A percentile compares a stretch with the other conserved stretches of the same genome.
Conservation (phyloP, 352 stramenopile species). For the Phytophthora pluvialis region DNA sequence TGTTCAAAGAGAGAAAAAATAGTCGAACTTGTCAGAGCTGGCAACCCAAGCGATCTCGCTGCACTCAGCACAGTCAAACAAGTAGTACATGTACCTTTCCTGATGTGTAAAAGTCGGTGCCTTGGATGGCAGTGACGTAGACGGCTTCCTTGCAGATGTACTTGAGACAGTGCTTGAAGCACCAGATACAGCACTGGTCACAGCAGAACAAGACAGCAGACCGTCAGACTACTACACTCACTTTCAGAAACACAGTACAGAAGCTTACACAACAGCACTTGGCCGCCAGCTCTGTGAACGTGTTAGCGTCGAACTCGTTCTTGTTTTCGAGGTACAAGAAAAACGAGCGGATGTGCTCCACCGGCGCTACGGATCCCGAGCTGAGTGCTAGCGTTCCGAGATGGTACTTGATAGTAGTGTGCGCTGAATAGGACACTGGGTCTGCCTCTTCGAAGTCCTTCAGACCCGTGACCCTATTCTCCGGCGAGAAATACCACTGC, state of each 20-base stretch:
- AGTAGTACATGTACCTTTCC: conserved; percentile 53
- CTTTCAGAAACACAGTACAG: neutral
- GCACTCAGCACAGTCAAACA: neutral
- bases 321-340: conserved; percentile 87
- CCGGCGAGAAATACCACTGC: conserved; percentile 80
- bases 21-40: neutral
- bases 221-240: neutral
- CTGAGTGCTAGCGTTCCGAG: conserved; percentile 78
- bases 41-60: neutral
- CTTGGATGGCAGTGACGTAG: conserved; percentile 84
- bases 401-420: conserved; percentile 71
- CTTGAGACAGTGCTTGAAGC: conserved; percentile 84
- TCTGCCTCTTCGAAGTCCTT: conserved; percentile 64
- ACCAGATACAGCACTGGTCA: conserved; percentile 81
- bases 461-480: conserved; percentile 61
- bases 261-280: conserved; percentile 78
- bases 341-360: conserved; percentile 74
- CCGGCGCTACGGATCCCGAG: conserved; percentile 57
- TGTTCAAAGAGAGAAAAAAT: conserved; percentile 1
- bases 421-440: conserved; percentile 70
- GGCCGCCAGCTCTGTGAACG: conserved; percentile 56
- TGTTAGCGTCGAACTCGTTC: conserved; percentile 77
- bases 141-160: conserved; percentile 86
- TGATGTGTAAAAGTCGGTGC: conserved; percentile 77
- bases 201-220: conserved; percentile 12